Evolutionary conservation across 2,329 filamentous ascomycete genomes (phyloP), one percentile per base, ranked within the genome.

Genomic region (Lecanicillium sp.): DNA sequence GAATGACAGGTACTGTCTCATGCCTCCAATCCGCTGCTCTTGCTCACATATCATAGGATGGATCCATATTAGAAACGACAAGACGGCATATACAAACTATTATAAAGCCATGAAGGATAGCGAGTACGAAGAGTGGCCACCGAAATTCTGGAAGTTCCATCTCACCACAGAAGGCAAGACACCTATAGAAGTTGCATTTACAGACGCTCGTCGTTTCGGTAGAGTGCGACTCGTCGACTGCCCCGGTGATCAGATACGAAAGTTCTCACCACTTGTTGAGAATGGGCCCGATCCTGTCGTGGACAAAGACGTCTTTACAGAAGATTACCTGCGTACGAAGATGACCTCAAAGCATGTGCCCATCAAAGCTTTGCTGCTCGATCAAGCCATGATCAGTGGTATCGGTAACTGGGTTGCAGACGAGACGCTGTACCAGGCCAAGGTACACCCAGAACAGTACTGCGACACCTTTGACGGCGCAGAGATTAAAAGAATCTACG

Each of bases 371-470:
- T 68, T 95, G 15, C 66, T 98, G 11, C 70, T 96, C 4, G 86
- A 96, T 55, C 92, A 98, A 60, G 73, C 78, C 14, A 84, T 84
- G 56, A 84, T 96, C 44, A 92, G 85, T 52, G 92, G 92, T 7
- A 85, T 98, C 45, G 92, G 92, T 0, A 96, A 96, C 55, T 98
- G 90, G 90, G 90, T 98, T 38, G 88, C 83, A 1, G 92, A 98
- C 55, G 92, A 98, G 58, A 81, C 95, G 6, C 67, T 98, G 37
- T 98, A 89, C 53, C 82, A 96, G 49, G 84, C 92, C 5, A 79
- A 75, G 35, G 73, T 96, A 13, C 90, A 98, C 49, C 92, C 92
- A 0, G 90, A 95, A 57, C 87, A 95, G 56, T 94, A 94, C 62
- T 87, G 83, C 60, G 81, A 95, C 52, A 84, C 85, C 0, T 83